Conservation (phyloP, 768 basidiomycete genomes). For the Podaxis sp. region DNA sequence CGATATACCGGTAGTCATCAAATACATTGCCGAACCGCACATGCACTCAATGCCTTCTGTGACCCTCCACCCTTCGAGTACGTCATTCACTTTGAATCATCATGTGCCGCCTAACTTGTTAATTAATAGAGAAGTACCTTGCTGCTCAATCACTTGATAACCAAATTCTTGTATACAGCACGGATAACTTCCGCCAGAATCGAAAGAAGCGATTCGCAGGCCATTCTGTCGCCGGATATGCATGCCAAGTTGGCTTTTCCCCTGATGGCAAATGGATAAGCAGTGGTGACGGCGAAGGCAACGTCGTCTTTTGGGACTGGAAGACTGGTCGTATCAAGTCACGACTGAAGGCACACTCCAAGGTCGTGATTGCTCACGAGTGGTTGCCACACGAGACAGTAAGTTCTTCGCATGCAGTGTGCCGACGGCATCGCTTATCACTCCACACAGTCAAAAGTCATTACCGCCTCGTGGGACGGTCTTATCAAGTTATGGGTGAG, state of each 20-base stretch:
- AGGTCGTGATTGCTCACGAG: slow-evolving; percentile 97
- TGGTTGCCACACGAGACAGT: slow-evolving; percentile 98
- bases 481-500: slow-evolving; percentile 96
- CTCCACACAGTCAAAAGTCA: slow-evolving; percentile 79
- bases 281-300: slow-evolving; percentile 93
- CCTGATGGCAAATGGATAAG: slow-evolving; percentile 99
- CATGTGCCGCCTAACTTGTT: slow-evolving; percentile 9
- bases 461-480: slow-evolving; percentile 98
- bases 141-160: slow-evolving; percentile 98
- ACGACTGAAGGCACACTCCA: slow-evolving; percentile 82
- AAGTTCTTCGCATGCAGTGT: slow-evolving; percentile 53
- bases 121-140: slow-evolving; percentile 80
- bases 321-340: slow-evolving; percentile 97
- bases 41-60: slow-evolving; percentile 99
- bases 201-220: slow-evolving; percentile 98
- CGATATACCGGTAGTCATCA: slow-evolving; percentile 99
- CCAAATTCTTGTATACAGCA: slow-evolving; percentile 96
- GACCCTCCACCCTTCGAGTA: slow-evolving; percentile 92
- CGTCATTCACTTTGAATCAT: slow-evolving; percentile 32
- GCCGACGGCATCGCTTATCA: slow-evolving; percentile 30
- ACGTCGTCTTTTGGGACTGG: slow-evolving; percentile 99
- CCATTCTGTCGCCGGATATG: slow-evolving; percentile 95
- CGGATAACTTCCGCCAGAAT: slow-evolving; percentile 98
- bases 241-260: slow-evolving; percentile 95
- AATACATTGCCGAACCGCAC: slow-evolving; percentile 98